These are phyloP conservation scores for Tanozyma kutaoensis DNA, from an alignment of 805 yeast species.

Conservation along the genomic window DNA sequence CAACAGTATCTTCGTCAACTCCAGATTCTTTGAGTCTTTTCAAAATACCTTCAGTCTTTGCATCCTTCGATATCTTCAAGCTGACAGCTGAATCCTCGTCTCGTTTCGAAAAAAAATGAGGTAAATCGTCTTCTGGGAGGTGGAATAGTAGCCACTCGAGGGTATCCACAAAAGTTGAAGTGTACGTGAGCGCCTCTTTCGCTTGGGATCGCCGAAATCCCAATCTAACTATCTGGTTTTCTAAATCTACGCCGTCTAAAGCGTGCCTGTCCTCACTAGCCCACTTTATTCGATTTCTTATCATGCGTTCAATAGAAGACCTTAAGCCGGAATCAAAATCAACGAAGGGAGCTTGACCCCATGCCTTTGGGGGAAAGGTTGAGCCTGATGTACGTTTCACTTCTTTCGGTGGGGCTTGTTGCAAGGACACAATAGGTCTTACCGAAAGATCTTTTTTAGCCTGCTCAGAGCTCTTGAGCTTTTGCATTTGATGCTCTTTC, in stretches of 20 bases:
- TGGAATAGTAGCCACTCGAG: constrained; percentile 76
- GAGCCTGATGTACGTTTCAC: no score
- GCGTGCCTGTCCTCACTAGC: constrained; percentile 10
- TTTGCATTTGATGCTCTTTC: constrained; percentile 33
- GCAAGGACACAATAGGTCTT: no score
- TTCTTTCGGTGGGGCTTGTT: no score
- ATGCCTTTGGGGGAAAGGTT: constrained; percentile 39
- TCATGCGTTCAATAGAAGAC: constrained; percentile 44
- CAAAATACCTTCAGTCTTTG: constrained; percentile 43
- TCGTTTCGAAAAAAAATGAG: constrained; percentile 44
- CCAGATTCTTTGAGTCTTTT: constrained; percentile 56
- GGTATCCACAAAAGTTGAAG: constrained; percentile 34
- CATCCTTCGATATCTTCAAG: constrained; percentile 40
- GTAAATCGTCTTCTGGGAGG: constrained; percentile 90
- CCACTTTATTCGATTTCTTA: constrained; percentile 50
- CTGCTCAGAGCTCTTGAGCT: constrained; percentile 15
- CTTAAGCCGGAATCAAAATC: constrained; percentile 57
- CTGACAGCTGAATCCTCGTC: constrained; percentile 44
- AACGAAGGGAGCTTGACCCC: constrained; percentile 60
- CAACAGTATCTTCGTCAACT: constrained; percentile 50
- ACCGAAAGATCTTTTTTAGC: no score
- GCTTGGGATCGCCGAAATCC: constrained; percentile 67
- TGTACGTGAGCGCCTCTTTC: constrained; percentile 55
- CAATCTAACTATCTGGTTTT: constrained; percentile 1
- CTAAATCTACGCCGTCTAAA: constrained; percentile 1